phyloP scores from a whole-genome alignment of 371 early-diverging fungal species.

The Modicella reniformis region DNA sequence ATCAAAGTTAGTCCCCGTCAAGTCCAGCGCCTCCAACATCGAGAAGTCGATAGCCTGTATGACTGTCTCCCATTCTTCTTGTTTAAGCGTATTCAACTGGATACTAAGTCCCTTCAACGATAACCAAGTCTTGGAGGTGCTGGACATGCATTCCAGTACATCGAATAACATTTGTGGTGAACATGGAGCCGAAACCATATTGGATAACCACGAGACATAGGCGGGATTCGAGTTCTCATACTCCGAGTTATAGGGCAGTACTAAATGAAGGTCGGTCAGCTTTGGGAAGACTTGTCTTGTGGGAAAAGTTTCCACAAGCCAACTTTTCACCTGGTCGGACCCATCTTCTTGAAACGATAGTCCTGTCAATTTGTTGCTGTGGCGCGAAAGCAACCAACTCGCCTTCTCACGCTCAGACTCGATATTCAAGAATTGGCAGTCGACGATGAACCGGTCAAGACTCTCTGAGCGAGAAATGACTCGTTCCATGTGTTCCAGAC shows the following conservation, averaged over 20 bases:
- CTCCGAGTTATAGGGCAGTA: not conserved
- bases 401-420: no score
- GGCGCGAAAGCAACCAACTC: not conserved
- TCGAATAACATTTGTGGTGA: no score
- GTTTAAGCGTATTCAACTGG: not conserved
- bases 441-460: not conserved
- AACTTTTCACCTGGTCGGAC: not conserved
- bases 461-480: not conserved
- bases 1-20: conserved; percentile 4
- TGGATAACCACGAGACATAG: not conserved
- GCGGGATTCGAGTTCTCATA: not conserved
- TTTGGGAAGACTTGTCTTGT: not conserved
- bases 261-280: not conserved
- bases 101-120: not conserved
- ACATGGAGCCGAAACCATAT: not conserved
- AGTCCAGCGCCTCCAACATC: not conserved
- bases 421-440: not conserved
- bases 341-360: not conserved
- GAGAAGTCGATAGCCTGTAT: conserved; percentile 3
- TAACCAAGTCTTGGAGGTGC: not conserved
- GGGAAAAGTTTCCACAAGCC: not conserved
- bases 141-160: no score
- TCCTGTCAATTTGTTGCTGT: not conserved
- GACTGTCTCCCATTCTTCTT: not conserved
- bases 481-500: not conserved